Percentiles rank a stretch among this genome's conserved stretches.
phyloP scores from a whole-genome alignment of 192 early-diverging fungal genomes.

The Podochytrium sp. region DNA sequence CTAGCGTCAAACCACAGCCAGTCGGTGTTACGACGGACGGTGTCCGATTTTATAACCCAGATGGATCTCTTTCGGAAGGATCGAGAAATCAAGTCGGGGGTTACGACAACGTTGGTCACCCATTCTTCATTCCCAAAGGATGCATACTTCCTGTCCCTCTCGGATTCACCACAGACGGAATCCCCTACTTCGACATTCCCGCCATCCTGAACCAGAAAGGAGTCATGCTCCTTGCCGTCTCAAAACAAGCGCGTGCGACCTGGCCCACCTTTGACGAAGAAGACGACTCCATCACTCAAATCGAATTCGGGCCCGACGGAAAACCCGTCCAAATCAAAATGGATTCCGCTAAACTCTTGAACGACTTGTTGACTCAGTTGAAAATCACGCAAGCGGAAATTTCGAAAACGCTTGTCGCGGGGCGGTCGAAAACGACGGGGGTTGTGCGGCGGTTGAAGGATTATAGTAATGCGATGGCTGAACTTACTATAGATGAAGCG shows the following conservation, averaged over 20 bases:
- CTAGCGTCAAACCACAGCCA: slow-evolving; percentile 55
- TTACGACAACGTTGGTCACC: slow-evolving; percentile 60
- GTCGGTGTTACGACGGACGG: slow-evolving; percentile 54
- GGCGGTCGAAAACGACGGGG: slow-evolving; percentile 31
- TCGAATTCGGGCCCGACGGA: slow-evolving; percentile 25
- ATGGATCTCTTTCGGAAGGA: slow-evolving; percentile 39
- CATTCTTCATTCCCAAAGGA: slow-evolving; percentile 62
- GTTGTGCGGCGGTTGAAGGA: slow-evolving; percentile 42
- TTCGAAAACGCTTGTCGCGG: slow-evolving; percentile 39
- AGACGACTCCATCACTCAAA: slow-evolving; percentile 36
- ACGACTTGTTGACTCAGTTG: slow-evolving; percentile 42
- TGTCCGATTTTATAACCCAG: slow-evolving; percentile 51
- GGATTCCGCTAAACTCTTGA: slow-evolving; percentile 34
- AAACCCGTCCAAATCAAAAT: slow-evolving; percentile 19
- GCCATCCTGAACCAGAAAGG: slow-evolving; percentile 55
- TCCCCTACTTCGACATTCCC: slow-evolving; percentile 63
- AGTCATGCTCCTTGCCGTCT: slow-evolving; percentile 47
- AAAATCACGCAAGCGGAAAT: slow-evolving; percentile 45
- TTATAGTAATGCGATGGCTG: slow-evolving; percentile 13
- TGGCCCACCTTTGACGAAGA: slow-evolving; percentile 49
- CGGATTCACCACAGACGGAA: slow-evolving; percentile 61
- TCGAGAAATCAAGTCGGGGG: slow-evolving; percentile 56
- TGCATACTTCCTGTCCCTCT: slow-evolving; percentile 54
- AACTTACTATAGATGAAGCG: neutral
- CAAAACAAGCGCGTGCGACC: slow-evolving; percentile 25